Evolutionary conservation across 1,139 yeast genomes (phyloP), one percentile per base, ranked within the genome.

Genomic region (Arxiozyma slooffiae): DNA sequence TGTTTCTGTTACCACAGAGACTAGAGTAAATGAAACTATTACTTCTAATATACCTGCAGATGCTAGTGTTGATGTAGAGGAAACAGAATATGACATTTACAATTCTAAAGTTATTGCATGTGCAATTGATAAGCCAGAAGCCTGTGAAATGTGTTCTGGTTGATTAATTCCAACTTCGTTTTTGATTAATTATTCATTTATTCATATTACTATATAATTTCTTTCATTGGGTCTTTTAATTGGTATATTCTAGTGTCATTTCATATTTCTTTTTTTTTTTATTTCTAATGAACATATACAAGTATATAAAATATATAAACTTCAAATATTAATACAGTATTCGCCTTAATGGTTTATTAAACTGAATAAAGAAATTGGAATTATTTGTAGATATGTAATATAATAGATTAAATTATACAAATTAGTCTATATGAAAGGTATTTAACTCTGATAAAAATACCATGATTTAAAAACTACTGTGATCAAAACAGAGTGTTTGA

Each of bases 81-180:
- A 66, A 46, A 63, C 60, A 41, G 74, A 70, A 51, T 67, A 62
- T 54, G 96, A 92, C 67, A 92, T 92, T 63, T 92, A 76, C 78
- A 88, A 92, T 69, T 85, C 95, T 37, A 83, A 89, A 72, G 97
- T 85, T 43, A 80, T 92, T 71, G 96, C 97, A 42, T 92, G 98
- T 76, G 95, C 97, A 51, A 89, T 92, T 69, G 82, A 85, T 69
- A 92, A 92, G 74, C 97, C 97, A 53, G 97, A 87, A 71, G 81
- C 97, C 46, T 92, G 98, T 73, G 92, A 92, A 67, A 92, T 92
- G 98, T 92, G 98, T 76, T 90, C 97, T 56, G 97, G 97, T 75
- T 92, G 75, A 71, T 48, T 42, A 37, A 26, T 14, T 42, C 42
- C 43, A 14, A 42, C 24, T 36, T 23, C 37, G 7, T 38, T 38